Conservation (phyloP, 1,139 yeast species). For the Pneumocystis murina region DNA sequence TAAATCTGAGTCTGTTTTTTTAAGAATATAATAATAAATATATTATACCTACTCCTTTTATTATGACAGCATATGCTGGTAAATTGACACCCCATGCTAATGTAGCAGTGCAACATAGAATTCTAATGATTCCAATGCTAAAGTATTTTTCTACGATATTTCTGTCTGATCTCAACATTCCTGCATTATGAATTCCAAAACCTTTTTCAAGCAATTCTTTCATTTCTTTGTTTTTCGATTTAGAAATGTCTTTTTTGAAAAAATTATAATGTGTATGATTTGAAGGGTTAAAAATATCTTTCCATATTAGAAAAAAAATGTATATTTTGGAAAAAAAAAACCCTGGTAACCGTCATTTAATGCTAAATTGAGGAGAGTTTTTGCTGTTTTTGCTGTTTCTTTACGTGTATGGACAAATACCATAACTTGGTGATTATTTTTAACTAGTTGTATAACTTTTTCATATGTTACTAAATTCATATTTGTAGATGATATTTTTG, state of each 20-base stretch:
- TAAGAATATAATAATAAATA: background rate
- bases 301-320: background rate
- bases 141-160: constrained; percentile 82
- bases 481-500: constrained; percentile 57
- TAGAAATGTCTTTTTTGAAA: constrained; percentile 53
- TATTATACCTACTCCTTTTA: constrained; percentile 42
- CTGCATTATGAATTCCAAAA: constrained; percentile 94
- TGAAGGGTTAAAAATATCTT: constrained; percentile 45
- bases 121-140: constrained; percentile 70
- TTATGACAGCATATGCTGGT: constrained; percentile 94
- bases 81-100: constrained; percentile 98
- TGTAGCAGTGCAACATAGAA: constrained; percentile 90
- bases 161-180: constrained; percentile 83
- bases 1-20: constrained; percentile 56
- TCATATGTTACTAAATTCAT: constrained; percentile 66
- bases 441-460: constrained; percentile 51
- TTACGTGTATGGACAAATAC: constrained; percentile 91
- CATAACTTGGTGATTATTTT: constrained; percentile 80
- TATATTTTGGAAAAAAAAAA: constrained; percentile 2
- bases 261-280: constrained; percentile 32
- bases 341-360: constrained; percentile 36
- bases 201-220: constrained; percentile 69
- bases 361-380: constrained; percentile 57
- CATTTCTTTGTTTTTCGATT: constrained; percentile 64
- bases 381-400: constrained; percentile 75